Conservation (phyloP, 257 asterid species). For the Pogostemon cablin region DNA sequence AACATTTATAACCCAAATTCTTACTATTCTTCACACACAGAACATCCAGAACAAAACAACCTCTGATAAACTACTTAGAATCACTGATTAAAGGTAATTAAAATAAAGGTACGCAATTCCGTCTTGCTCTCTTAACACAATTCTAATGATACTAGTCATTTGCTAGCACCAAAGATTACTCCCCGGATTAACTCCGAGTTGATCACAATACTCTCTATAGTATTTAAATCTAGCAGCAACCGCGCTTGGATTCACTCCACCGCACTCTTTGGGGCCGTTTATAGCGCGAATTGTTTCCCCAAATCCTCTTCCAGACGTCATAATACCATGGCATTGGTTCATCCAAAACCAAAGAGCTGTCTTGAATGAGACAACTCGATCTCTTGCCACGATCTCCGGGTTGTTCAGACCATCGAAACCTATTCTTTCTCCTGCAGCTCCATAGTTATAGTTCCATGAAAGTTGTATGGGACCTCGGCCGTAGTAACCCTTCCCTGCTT, state of each 20-base stretch:
- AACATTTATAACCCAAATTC: no score
- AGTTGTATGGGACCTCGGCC: conserved; percentile 61
- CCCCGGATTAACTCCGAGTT: conserved; percentile 50
- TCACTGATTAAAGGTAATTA: no score
- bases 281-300: conserved; percentile 56
- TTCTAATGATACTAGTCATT: no score
- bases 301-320: conserved; percentile 50
- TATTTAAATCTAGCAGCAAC: conserved; percentile 48
- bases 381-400: conserved; percentile 49
- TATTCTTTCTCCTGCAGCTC: conserved; percentile 51
- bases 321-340: conserved; percentile 46
- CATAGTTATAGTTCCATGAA: conserved; percentile 62
- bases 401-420: conserved; percentile 51
- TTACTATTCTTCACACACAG: no score
- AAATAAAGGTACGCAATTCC: no score
- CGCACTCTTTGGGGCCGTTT: conserved; percentile 47
- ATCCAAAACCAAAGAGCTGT: conserved; percentile 63
- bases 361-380: conserved; percentile 43
- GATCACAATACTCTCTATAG: conserved; percentile 42
- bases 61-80: no score
- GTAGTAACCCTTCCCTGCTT: conserved; percentile 38
- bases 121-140: no score
- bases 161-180: conserved; percentile 43
- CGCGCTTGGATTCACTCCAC: conserved; percentile 41
- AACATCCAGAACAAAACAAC: no score